Conservation (phyloP, 768 basidiomycete species). For the Lepiota venenata region DNA sequence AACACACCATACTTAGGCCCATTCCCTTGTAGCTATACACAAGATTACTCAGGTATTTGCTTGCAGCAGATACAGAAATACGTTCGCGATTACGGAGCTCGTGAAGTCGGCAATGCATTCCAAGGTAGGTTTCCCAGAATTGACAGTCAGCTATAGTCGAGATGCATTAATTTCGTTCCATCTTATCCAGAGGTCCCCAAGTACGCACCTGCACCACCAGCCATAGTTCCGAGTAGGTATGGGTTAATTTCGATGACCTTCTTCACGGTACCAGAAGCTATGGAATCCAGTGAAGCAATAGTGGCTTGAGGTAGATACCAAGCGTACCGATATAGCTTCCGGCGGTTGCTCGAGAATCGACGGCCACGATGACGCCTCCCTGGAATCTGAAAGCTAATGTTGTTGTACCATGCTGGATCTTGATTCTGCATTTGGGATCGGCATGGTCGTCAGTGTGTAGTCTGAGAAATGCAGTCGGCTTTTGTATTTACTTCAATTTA, state of each 20-base stretch:
- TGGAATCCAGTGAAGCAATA: neutral
- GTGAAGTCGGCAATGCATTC: slow-evolving; percentile 95
- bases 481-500: slow-evolving; percentile 1
- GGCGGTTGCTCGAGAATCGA: slow-evolving; percentile 97
- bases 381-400: slow-evolving; percentile 96
- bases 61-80: slow-evolving; percentile 98
- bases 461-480: slow-evolving; percentile 91
- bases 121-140: slow-evolving; percentile 99
- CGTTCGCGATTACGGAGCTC: slow-evolving; percentile 95
- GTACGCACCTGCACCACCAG: slow-evolving; percentile 89
- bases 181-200: neutral
- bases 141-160: slow-evolving; percentile 78
- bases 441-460: slow-evolving; percentile 95
- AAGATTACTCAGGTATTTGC: slow-evolving; percentile 95
- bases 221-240: slow-evolving; percentile 99
- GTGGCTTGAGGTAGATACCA: neutral
- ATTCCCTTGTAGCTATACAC: slow-evolving; percentile 99
- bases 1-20: slow-evolving; percentile 95
- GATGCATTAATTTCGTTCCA: neutral
- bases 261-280: slow-evolving; percentile 96
- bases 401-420: slow-evolving; percentile 98
- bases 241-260: slow-evolving; percentile 99
- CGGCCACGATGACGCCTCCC: slow-evolving; percentile 98
- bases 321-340: slow-evolving; percentile 92
- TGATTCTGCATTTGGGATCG: slow-evolving; percentile 92